Evolutionary conservation across 2,329 filamentous ascomycete species (phyloP).

Genomic region (Aspergillus intermedius): DNA sequence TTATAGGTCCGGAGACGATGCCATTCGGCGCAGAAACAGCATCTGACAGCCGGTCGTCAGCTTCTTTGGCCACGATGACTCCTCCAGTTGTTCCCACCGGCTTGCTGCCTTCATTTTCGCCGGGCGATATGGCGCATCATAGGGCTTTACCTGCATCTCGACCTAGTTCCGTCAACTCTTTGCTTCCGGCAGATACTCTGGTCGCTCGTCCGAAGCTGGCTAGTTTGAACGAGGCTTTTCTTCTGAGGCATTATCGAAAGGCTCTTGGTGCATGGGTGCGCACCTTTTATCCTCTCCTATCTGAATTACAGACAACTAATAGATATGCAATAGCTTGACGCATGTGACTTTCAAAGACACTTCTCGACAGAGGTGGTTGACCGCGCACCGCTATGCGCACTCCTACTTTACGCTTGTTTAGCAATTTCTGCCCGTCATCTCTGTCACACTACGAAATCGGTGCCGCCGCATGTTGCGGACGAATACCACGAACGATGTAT

Average conservation of each 20-base stretch:
- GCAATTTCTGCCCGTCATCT: slow-evolving; percentile 30
- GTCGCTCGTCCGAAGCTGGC: slow-evolving; percentile 19
- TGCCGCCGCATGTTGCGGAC: slow-evolving; percentile 24
- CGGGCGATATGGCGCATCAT: slow-evolving; percentile 3
- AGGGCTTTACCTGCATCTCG: slow-evolving; percentile 10
- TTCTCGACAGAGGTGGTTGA: slow-evolving; percentile 27
- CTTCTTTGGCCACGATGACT: slow-evolving; percentile 20
- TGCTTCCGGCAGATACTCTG: slow-evolving; percentile 13
- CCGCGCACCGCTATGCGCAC: slow-evolving; percentile 23
- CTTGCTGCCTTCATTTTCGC: slow-evolving; percentile 7
- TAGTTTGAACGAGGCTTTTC: slow-evolving; percentile 26
- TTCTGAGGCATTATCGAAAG: slow-evolving; percentile 28
- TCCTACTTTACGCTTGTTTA: slow-evolving; percentile 28
- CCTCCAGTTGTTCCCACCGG: slow-evolving; percentile 10
- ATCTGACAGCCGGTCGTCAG: slow-evolving; percentile 19
- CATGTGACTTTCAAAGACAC: slow-evolving; percentile 24
- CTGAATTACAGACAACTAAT: slow-evolving; percentile 6
- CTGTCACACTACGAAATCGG: slow-evolving; percentile 23
- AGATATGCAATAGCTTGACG: slow-evolving; percentile 20
- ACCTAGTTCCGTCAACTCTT: slow-evolving; percentile 13
- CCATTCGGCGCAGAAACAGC: slow-evolving; percentile 14
- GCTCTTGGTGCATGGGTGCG: slow-evolving; percentile 27
- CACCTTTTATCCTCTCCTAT: background rate
- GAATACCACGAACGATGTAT: slow-evolving; percentile 31
- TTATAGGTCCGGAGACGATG: slow-evolving; percentile 16